These are phyloP conservation scores for Flaveria brownii DNA, from an alignment of 129 eudicot species.

Conservation along the genomic window DNA sequence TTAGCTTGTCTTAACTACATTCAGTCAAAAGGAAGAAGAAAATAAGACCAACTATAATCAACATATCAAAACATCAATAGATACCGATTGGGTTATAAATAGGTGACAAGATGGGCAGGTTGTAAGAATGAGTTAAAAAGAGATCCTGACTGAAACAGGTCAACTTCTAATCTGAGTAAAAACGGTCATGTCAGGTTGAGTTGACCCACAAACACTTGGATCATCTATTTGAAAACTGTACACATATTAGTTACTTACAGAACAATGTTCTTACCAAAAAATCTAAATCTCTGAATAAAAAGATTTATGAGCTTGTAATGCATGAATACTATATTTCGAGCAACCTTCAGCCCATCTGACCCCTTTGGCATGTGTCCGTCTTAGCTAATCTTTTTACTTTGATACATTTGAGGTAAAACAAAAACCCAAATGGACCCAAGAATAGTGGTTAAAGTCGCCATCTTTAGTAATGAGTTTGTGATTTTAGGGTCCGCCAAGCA, in stretches of 20 bases:
- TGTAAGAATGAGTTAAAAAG: not conserved
- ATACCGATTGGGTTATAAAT: not conserved
- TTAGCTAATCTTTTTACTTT: not conserved
- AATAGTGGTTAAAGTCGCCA: not conserved
- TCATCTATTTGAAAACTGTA: not conserved
- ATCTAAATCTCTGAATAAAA: not conserved
- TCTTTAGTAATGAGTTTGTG: not conserved
- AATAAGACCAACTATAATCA: not conserved
- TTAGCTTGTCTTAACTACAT: slow-evolving; percentile 92
- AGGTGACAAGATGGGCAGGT: not conserved
- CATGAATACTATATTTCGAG: not conserved
- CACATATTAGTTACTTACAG: not conserved
- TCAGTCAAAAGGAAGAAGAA: not conserved
- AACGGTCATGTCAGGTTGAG: not conserved
- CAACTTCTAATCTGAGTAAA: not conserved
- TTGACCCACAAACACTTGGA: not conserved
- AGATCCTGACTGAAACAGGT: not conserved
- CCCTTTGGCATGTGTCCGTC: not conserved
- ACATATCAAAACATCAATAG: not conserved
- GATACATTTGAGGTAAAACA: not conserved
- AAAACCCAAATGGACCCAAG: not conserved
- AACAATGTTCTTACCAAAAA: not conserved
- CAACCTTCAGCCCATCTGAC: not conserved
- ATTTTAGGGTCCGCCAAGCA: not conserved
- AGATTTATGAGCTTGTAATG: not conserved